Base-by-base conservation (phyloP, 1,284 basidiomycete genomes). In the Schizophyllum amplum region DNA sequence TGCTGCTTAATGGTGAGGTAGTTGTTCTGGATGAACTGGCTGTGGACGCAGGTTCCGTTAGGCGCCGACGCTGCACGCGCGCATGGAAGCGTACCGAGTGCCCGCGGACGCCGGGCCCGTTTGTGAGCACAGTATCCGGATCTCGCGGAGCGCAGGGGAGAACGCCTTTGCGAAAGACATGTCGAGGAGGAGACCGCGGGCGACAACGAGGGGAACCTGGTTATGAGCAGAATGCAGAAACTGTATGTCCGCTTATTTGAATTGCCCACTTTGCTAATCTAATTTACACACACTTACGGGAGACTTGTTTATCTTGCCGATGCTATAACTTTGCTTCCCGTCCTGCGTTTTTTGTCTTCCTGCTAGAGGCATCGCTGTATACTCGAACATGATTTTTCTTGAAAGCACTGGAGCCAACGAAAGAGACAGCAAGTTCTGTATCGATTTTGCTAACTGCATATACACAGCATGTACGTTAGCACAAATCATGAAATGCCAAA, bases 111-210 rank as follows among this genome's bases (percentile, higher is more conserved):
- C 84, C 55, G 81, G 71, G 6, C 85, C 82, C 1, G 85, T 82
- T 72, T 96, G 94, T 65, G 90, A 96, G 68, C 89, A 87, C 60
- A 95, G 81, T 61, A 96, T 77, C 59, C 94, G 83, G 60, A 97
- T 80, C 76, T 96, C 94, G 64, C 90, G 82, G 60, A 97, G 76
- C 48, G 92, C 82, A 58, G 89, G 86, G 9, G 92, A 88, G 63
- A 97, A 76, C 27, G 85, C 86, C 71, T 87, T 91, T 60, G 87
- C 75, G 73, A 95, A 81, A 53, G 87, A 84, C 81, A 84, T 84
- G 64, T 3, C 33, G 70, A 73, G 68, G 66, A 64, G 53, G 51
- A 61, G 13, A 17, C 3, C 33, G 33, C 13, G 13, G 7, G 33
- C 33, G 33, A 42, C 4, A 17, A 42, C 33, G 33, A 42, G 33